Conservation (phyloP, 805 yeast genomes). For the Pichia phayaonensis region DNA sequence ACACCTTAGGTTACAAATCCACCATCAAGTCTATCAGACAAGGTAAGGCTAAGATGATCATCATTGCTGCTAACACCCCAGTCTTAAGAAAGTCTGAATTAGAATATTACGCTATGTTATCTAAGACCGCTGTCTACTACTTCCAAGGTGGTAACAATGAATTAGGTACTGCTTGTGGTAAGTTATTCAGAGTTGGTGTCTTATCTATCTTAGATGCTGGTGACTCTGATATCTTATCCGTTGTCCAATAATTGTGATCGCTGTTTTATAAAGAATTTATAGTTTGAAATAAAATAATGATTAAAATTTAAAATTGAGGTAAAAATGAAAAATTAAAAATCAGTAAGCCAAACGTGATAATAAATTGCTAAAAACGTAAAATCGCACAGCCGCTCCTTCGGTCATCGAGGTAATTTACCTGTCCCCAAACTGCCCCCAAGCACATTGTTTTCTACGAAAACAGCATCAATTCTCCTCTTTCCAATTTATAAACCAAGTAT, state of each 20-base stretch:
- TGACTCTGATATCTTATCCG: slow-evolving; percentile 96
- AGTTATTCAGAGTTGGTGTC: slow-evolving; percentile 99
- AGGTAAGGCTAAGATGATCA: slow-evolving; percentile 97
- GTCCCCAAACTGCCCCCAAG: no score
- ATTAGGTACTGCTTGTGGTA: slow-evolving; percentile 99
- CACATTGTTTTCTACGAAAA: no score
- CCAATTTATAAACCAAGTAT: background rate
- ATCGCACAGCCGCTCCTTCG: background rate
- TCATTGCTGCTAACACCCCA: slow-evolving; percentile 99
- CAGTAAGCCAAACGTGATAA: no score
- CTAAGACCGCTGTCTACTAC: slow-evolving; percentile 96
- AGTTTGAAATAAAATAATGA: background rate
- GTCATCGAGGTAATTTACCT: no score
- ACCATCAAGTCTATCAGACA: slow-evolving; percentile 97
- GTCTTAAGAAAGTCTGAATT: slow-evolving; percentile 99
- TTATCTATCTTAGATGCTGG: slow-evolving; percentile 95
- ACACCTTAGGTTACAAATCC: slow-evolving; percentile 99
- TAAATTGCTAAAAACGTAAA: no score
- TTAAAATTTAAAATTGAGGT: no score
- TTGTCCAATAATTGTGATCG: slow-evolving; percentile 30
- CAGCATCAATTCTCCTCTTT: background rate
- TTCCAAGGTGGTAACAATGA: slow-evolving; percentile 99
- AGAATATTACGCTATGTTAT: slow-evolving; percentile 99
- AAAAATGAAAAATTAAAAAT: no score
- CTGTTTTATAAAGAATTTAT: background rate